Evolutionary conservation across 768 basidiomycete species (phyloP).

Genomic region (Dendrothele bispora): DNA sequence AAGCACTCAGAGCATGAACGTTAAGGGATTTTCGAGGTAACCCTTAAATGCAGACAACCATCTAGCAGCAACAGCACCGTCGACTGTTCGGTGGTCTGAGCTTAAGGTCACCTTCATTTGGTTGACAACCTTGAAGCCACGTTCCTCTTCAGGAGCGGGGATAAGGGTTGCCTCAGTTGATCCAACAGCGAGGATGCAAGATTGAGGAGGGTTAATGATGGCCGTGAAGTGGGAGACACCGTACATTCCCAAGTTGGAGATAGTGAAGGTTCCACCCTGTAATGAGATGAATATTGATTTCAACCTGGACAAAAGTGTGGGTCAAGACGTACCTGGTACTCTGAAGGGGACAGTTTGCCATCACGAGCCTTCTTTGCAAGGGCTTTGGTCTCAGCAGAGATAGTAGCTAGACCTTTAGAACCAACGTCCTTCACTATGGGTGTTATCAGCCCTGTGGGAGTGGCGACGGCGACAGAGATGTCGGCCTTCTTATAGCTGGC

Average conservation of each 20-base stretch:
- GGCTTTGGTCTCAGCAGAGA: constrained; percentile 89
- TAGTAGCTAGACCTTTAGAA: constrained; percentile 87
- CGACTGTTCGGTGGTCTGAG: constrained; percentile 93
- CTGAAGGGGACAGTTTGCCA: constrained; percentile 90
- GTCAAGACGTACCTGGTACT: constrained; percentile 77
- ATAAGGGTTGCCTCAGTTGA: constrained; percentile 83
- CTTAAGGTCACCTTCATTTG: constrained; percentile 96
- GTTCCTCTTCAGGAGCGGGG: constrained; percentile 85
- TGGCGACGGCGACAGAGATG: constrained; percentile 96
- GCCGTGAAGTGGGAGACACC: constrained; percentile 95
- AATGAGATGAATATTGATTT: neutral
- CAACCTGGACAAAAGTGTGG: neutral
- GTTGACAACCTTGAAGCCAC: constrained; percentile 90
- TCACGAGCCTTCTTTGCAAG: constrained; percentile 96
- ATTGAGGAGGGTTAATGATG: constrained; percentile 98
- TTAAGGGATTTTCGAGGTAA: constrained; percentile 94
- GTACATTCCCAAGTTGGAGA: constrained; percentile 99
- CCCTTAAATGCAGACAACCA: constrained; percentile 95
- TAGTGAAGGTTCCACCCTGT: constrained; percentile 96
- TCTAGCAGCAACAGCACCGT: constrained; percentile 92
- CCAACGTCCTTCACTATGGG: constrained; percentile 96
- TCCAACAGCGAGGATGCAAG: constrained; percentile 96
- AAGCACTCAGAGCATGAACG: constrained; percentile 82
- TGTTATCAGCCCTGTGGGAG: constrained; percentile 93
- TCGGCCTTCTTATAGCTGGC: constrained; percentile 92